Base-by-base conservation (phyloP, 192 early-diverging fungal genomes). In the Coemansia sp. region DNA sequence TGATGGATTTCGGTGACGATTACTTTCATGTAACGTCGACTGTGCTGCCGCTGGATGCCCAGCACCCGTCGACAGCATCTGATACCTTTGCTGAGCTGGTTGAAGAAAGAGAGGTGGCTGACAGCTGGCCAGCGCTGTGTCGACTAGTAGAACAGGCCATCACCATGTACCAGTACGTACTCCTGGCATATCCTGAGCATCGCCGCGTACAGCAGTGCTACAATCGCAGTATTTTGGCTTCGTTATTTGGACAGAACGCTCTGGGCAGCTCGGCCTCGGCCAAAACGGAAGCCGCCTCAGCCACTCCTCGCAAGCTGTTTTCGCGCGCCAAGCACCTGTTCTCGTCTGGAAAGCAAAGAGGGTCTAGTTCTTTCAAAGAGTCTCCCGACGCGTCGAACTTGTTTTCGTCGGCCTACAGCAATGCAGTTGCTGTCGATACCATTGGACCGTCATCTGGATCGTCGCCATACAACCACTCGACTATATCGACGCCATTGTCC, bases 191-290 rank as follows among this genome's bases (percentile, higher is more conserved):
- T 38, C 79, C 79, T 1, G 79, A 77, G 65, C 79, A 82, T 38
- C 75, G 70, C 23, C 70, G 79, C 53, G 65, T 82, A 20, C 79
- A 82, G 61, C 79, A 82, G 67, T 82, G 74, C 65, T 82, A 82
- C 62, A 82, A 82, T 63, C 79, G 75, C 61, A 82, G 79, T 50
- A 82, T 82, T 58, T 42, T 82, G 51, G 74, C 79, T 14, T 77
- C 74, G 33, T 56, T 82, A 43, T 82, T 82, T 74, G 79, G 75
- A 31, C 74, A 74, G 67, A 82, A 76, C 40, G 75, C 79, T 6
- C 71, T 77, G 9, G 75, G 75, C 13, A 76, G 71, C 59, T 76
- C 75, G 61, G 73, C 75, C 13, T 61, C 74, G 33, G 71, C 73
- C 48, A 82, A 77, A 51, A 35, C 64, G 2, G 74, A 82, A 20